Percentiles rank a stretch among this genome's conserved stretches.
phyloP scores from a whole-genome alignment of 2,329 filamentous ascomycete species.

The Chalaropsis ovoidea region DNA sequence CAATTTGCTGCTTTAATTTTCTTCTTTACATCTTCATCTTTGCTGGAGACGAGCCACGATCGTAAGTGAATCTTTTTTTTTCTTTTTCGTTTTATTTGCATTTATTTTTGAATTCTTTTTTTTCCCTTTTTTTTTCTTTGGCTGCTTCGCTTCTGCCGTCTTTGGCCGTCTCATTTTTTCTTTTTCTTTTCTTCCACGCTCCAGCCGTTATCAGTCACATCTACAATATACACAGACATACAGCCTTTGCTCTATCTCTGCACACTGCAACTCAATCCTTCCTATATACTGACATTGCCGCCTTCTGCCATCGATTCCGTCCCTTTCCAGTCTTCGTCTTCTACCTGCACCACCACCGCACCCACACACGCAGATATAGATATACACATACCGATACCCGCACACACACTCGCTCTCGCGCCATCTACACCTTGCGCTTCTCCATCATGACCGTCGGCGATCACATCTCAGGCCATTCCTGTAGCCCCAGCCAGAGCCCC shows the following conservation, averaged over 20 bases:
- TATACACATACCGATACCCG: too few relatives aligned
- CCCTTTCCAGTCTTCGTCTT: too few relatives aligned
- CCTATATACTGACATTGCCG: neutral
- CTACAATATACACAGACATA: neutral
- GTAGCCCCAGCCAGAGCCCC: neutral
- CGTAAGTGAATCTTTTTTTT: neutral
- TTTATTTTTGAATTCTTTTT: neutral
- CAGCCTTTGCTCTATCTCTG: neutral
- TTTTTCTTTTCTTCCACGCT: neutral
- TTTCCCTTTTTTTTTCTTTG: neutral
- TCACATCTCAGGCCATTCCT: neutral
- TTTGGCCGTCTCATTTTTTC: neutral
- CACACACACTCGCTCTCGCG: neutral
- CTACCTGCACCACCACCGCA: too few relatives aligned
- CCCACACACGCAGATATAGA: too few relatives aligned
- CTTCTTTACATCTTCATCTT: neutral
- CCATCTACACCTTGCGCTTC: neutral
- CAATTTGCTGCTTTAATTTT: neutral
- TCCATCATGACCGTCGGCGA: constrained; percentile 7
- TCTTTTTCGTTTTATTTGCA: neutral
- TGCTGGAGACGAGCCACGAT: constrained; percentile 1
- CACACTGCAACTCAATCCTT: neutral
- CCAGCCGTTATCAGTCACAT: neutral
- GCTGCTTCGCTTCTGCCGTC: neutral
- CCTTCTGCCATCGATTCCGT: neutral